Evolutionary conservation across 2,329 filamentous ascomycete species (phyloP).

Genomic region (Penicillium nordicum): DNA sequence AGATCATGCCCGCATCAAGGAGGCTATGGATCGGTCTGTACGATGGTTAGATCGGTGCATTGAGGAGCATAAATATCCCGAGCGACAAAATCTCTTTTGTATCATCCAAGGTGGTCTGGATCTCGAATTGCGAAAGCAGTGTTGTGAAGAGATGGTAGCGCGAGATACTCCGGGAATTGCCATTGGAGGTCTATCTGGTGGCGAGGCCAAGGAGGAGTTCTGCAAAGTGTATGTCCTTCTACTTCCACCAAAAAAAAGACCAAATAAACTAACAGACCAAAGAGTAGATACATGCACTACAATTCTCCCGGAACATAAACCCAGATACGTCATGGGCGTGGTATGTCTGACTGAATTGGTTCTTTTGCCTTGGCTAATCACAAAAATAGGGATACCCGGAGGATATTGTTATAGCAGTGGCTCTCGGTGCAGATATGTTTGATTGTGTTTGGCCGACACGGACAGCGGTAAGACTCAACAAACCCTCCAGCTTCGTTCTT

Average conservation of each 20-base stretch:
- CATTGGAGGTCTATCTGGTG: conserved; percentile 90
- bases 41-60: conserved; percentile 97
- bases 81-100: conserved; percentile 89
- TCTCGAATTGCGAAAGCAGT: conserved; percentile 76
- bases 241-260: neutral
- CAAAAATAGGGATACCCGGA: conserved; percentile 74
- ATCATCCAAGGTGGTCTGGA: conserved; percentile 97
- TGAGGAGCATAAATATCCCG: conserved; percentile 77
- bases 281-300: conserved; percentile 77
- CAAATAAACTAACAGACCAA: conserved; percentile 7
- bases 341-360: conserved; percentile 40
- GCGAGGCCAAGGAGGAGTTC: conserved; percentile 90
- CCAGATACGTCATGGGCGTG: conserved; percentile 99
- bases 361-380: neutral
- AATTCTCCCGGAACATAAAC: conserved; percentile 82
- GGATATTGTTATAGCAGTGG: conserved; percentile 88
- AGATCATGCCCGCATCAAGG: conserved; percentile 79
- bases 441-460: conserved; percentile 98
- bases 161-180: conserved; percentile 93
- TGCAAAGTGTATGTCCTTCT: conserved; percentile 63
- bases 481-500: neutral
- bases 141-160: conserved; percentile 80
- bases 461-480: conserved; percentile 62
- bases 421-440: conserved; percentile 97
- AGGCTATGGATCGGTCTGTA: conserved; percentile 91